Percentiles rank a stretch among this genome's conserved stretches.
Conservation (phyloP, 2,329 filamentous ascomycete genomes). For the Sclerotinia trifoliorum region DNA sequence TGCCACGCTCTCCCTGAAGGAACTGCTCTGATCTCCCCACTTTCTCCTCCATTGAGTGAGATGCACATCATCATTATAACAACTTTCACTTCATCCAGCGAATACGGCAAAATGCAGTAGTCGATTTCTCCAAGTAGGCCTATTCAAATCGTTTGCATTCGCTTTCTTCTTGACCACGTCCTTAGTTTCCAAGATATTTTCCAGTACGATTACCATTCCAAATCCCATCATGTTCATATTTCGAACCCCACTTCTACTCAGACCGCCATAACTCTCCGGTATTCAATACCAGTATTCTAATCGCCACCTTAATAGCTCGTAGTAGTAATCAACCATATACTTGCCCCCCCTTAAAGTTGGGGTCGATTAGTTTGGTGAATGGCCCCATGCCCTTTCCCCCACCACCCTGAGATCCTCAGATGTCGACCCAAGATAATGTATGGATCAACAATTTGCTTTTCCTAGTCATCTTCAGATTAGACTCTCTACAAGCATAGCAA, state of each 20-base stretch:
- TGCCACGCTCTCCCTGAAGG: not conserved
- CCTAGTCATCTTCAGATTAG: not conserved
- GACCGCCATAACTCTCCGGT: not conserved
- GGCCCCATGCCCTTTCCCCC: not conserved
- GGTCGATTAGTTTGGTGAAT: not conserved
- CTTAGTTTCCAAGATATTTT: not conserved
- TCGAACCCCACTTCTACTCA: slow-evolving; percentile 4
- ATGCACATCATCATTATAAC: not conserved
- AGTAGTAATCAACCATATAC: not conserved
- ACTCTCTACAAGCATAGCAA: not conserved
- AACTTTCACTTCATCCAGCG: not conserved
- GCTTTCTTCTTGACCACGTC: not conserved
- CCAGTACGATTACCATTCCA: not conserved
- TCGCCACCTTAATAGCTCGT: not conserved
- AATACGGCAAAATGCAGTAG: not conserved
- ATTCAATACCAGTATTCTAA: not conserved
- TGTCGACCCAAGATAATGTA: no score
- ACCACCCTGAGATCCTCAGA: not conserved
- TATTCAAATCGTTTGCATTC: not conserved
- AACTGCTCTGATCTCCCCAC: not conserved
- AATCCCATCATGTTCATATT: not conserved
- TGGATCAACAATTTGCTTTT: not conserved
- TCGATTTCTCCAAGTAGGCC: not conserved
- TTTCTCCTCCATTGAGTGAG: not conserved
- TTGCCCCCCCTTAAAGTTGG: not conserved